Evolutionary conservation across 257 asterid species (phyloP).

Genomic region (Solanum peruvianum): DNA sequence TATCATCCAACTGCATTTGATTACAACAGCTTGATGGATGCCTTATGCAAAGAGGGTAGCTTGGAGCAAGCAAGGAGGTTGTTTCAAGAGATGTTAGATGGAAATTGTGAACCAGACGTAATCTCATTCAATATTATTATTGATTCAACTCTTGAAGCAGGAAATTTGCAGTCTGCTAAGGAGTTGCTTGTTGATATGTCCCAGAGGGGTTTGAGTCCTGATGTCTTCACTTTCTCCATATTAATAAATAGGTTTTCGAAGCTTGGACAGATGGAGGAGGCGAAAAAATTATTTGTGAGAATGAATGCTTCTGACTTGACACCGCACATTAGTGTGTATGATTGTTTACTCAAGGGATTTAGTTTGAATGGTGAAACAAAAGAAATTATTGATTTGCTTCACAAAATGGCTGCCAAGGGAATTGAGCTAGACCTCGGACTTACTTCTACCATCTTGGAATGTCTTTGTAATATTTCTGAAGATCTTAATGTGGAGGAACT

Average conservation of each 20-base stretch:
- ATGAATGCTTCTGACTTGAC: slow-evolving; percentile 46
- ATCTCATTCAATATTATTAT: slow-evolving; percentile 54
- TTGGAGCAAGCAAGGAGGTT: slow-evolving; percentile 46
- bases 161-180: slow-evolving; percentile 40
- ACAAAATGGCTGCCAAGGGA: slow-evolving; percentile 36
- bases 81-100: slow-evolving; percentile 39
- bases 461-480: slow-evolving; percentile 37
- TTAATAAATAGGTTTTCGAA: slow-evolving; percentile 50
- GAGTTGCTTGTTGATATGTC: slow-evolving; percentile 41
- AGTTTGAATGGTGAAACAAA: slow-evolving; percentile 30
- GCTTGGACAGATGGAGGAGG: slow-evolving; percentile 50
- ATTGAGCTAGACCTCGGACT: slow-evolving; percentile 44
- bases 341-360: slow-evolving; percentile 55
- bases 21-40: slow-evolving; percentile 50
- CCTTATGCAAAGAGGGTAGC: slow-evolving; percentile 59
- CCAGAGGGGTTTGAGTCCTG: slow-evolving; percentile 33
- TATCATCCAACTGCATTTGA: slow-evolving; percentile 28
- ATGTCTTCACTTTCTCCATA: slow-evolving; percentile 39
- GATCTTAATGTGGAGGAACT: slow-evolving; percentile 27
- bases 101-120: slow-evolving; percentile 32
- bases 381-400: slow-evolving; percentile 40
- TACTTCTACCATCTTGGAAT: slow-evolving; percentile 44
- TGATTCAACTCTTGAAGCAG: slow-evolving; percentile 34
- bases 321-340: slow-evolving; percentile 32
- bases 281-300: slow-evolving; percentile 34